phyloP scores from a whole-genome alignment of 2,329 filamentous ascomycete genomes.

The Colletotrichum theobromicola region DNA sequence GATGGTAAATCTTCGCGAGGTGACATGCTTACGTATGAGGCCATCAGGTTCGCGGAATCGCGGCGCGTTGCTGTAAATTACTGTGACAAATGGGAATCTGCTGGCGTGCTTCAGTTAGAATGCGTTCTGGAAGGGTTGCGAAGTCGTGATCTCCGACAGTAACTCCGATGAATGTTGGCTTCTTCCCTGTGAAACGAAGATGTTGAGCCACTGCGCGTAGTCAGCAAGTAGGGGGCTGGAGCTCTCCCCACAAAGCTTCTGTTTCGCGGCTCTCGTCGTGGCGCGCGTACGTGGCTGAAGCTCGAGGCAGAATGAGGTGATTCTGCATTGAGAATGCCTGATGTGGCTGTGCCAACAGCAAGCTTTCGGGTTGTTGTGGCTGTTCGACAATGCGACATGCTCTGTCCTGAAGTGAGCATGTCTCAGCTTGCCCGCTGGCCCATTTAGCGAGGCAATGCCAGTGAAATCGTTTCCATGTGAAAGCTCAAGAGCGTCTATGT shows the following conservation, averaged over 20 bases:
- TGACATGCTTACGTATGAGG: too few relatives aligned
- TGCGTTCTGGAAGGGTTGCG: neutral
- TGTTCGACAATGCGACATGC: neutral
- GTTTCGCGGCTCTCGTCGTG: neutral
- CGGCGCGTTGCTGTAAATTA: neutral
- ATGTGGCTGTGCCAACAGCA: neutral
- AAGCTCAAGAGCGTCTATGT: neutral
- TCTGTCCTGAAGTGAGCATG: neutral
- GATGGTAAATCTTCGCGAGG: too few relatives aligned
- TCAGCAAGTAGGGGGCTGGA: neutral
- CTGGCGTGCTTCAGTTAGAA: neutral
- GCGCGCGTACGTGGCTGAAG: neutral
- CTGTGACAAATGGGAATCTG: neutral
- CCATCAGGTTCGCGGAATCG: neutral
- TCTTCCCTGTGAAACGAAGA: neutral
- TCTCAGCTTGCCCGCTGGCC: neutral
- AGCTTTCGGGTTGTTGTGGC: neutral
- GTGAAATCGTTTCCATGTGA: neutral
- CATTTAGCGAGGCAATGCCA: neutral
- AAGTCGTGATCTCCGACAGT: neutral
- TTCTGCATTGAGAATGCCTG: neutral
- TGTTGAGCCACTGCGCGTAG: neutral
- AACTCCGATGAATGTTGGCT: neutral
- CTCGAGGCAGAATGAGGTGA: neutral
- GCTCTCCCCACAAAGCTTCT: neutral